Evolutionary conservation across 176 grass and related monocot genomes (phyloP), one percentile per base, ranked within the genome.

Genomic region (Cenchrus americanus): DNA sequence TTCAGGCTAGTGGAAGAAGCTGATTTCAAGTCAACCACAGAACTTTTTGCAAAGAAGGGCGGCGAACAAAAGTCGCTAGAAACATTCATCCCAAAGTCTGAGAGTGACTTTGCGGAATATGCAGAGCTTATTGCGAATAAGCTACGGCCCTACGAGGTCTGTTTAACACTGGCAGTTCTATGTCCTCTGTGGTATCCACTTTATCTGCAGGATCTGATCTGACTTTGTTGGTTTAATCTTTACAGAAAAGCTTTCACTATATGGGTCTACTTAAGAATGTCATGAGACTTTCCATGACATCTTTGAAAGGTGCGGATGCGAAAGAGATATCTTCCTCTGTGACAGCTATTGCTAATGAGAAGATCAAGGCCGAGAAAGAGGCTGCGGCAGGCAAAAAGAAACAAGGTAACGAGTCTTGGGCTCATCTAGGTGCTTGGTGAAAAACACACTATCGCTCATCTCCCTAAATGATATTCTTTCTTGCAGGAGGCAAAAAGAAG

Each of bases 241-340:
- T 75, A 63, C 88, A 96, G 94, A 96, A 96, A 93, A 96, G 94
- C 81, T 96, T 91, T 78, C 91, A 96, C 76, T 96, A 93, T 77
- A 93, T 91, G 66, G 86, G 69, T 76, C 85, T 96, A 13, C 88
- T 96, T 21, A 96, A 96, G 85, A 86, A 90, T 73, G 83, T 96
- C 50, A 93, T 91, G 40, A 93, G 91, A 76, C 83, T 87, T 73
- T 84, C 91, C 6, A 91, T 89, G 86, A 54, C 76, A 64, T 69
- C 89, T 0, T 72, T 96, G 86, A 93, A 96, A 88, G 94, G 91
- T 6, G 94, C 94, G 2, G 91, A 96, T 49, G 94, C 91, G 1
- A 96, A 96, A 79, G 94, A 96, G 8, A 86, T 96, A 86, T 90
- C 94, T n/a, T 96, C 94, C 23, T 93, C 94, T 0, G 72, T 89